Conservation (phyloP, 768 basidiomycete genomes). For the Omphalotus guepiniiformis region DNA sequence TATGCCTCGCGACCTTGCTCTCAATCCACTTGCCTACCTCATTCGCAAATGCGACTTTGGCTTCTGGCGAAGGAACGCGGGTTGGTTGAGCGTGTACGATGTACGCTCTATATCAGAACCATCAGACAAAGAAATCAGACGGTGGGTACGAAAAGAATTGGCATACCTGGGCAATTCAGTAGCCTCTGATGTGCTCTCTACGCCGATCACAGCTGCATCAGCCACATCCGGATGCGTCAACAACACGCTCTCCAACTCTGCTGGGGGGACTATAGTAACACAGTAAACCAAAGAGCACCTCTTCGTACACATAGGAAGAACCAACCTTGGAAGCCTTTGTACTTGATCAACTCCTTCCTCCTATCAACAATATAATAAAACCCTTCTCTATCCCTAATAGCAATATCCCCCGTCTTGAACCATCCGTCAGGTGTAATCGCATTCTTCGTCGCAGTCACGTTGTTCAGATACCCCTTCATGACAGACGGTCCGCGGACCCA, state of each 20-base stretch:
- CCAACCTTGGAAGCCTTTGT: slow-evolving; percentile 39
- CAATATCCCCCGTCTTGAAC: slow-evolving; percentile 91
- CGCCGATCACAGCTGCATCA: slow-evolving; percentile 79
- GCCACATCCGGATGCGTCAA: slow-evolving; percentile 71
- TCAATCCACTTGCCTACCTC: slow-evolving; percentile 63
- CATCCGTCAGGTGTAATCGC: slow-evolving; percentile 71
- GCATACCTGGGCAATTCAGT: slow-evolving; percentile 77
- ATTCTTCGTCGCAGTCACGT: slow-evolving; percentile 62
- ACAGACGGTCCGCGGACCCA: slow-evolving; percentile 77
- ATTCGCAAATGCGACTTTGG: slow-evolving; percentile 39
- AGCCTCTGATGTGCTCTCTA: slow-evolving; percentile 60
- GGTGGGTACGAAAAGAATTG: no score
- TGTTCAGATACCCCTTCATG: slow-evolving; percentile 88
- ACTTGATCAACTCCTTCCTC: slow-evolving; percentile 73
- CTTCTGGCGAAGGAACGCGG: slow-evolving; percentile 26
- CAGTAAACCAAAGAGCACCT: not conserved
- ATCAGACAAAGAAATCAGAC: no score
- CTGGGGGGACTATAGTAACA: slow-evolving; percentile 84
- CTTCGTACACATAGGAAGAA: no score
- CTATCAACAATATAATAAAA: slow-evolving; percentile 74
- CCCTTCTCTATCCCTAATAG: slow-evolving; percentile 61
- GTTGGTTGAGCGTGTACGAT: slow-evolving; percentile 47
- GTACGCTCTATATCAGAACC: slow-evolving; percentile 66
- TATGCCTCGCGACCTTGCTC: slow-evolving; percentile 66
- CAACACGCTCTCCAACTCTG: slow-evolving; percentile 77